Conservation (phyloP, 2,329 filamentous ascomycete genomes). For the Ceratocystis harringtonii region DNA sequence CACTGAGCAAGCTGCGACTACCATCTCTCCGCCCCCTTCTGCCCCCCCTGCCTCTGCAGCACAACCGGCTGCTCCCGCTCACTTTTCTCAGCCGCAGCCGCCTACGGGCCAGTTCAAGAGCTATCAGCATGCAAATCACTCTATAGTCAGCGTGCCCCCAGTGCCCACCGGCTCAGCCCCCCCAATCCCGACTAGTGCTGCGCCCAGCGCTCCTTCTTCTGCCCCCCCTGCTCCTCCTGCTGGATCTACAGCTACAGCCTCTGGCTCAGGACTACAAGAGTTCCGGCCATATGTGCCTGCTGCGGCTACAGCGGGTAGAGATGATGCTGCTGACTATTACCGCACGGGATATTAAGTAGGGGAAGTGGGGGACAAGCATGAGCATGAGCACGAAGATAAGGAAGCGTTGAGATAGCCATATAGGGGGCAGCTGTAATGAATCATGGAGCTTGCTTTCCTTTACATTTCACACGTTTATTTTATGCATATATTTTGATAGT, state of each 20-base stretch:
- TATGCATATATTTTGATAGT: too few species aligned
- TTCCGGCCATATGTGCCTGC: constrained; percentile 38
- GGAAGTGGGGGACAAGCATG: background rate
- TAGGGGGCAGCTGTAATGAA: background rate
- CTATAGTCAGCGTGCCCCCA: constrained; percentile 31
- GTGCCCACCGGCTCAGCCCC: constrained; percentile 22
- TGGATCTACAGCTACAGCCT: background rate
- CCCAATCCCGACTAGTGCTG: constrained; percentile 21
- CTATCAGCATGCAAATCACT: constrained; percentile 8
- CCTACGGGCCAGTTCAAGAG: constrained; percentile 16
- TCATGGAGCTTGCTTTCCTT: background rate
- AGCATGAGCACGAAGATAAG: background rate
- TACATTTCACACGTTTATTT: background rate
- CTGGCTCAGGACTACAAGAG: background rate
- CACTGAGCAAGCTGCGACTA: constrained; percentile 20
- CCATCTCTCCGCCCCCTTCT: constrained; percentile 21
- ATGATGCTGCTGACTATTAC: constrained; percentile 40
- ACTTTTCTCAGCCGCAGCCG: constrained; percentile 19
- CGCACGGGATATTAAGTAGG: constrained; percentile 21
- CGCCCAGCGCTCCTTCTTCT: constrained; percentile 30
- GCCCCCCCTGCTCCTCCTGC: background rate
- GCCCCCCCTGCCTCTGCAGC: constrained; percentile 22
- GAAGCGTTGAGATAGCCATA: too few species aligned
- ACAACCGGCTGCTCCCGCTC: constrained; percentile 5
- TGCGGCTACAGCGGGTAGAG: constrained; percentile 32